Percentiles rank a stretch among this genome's conserved stretches.
These are phyloP conservation scores for Salvia miltiorrhiza DNA, from an alignment of 257 asterid genomes.

Conservation along the genomic window DNA sequence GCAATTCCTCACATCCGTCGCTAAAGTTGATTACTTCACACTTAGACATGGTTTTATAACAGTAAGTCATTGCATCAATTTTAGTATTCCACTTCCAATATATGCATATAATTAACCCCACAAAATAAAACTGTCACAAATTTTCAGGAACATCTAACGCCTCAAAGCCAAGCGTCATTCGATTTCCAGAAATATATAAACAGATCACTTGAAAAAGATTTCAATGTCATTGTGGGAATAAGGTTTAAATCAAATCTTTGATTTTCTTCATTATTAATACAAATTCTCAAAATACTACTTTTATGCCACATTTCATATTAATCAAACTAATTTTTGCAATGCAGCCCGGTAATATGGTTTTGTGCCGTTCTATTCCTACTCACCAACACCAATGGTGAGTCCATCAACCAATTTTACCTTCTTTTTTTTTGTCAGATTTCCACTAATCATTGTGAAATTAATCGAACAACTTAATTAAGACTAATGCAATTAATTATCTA, in stretches of 20 bases:
- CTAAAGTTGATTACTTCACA: conserved; percentile 81
- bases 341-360: conserved; percentile 87
- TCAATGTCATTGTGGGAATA: conserved; percentile 81
- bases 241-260: no score
- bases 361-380: conserved; percentile 66
- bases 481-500: neutral
- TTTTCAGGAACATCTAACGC: conserved; percentile 83
- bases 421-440: no score
- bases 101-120: no score
- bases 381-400: conserved; percentile 83
- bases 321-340: neutral
- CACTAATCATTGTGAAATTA: no score
- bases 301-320: neutral
- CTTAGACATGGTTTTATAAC: conserved; percentile 84
- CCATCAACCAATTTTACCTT: neutral
- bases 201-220: conserved; percentile 78
- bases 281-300: neutral
- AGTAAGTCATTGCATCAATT: conserved; percentile 32
- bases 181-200: conserved; percentile 79
- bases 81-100: neutral
- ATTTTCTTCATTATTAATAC: neutral
- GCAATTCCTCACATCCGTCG: conserved; percentile 70
- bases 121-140: no score
- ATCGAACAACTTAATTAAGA: neutral
- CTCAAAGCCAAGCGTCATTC: conserved; percentile 63